Evolutionary conservation across 495 filamentous ascomycete species (phyloP), one percentile per base, ranked within the genome.

Genomic region (Aspergillus wentii): DNA sequence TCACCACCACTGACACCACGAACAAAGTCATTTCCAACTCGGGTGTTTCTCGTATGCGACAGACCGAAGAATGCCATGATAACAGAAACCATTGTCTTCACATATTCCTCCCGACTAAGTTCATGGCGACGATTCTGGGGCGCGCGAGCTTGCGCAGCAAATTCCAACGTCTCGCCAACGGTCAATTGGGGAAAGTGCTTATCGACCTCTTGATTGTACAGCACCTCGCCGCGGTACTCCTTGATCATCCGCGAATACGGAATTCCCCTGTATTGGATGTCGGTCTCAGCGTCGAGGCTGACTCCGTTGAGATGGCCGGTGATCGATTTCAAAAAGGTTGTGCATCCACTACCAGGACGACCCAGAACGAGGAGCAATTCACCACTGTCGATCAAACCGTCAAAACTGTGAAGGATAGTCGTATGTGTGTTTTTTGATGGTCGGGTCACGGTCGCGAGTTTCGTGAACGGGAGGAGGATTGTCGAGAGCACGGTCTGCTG

Each of bases 1-100:
- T 94, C 88, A 16, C 88, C 88, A 23, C 88, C 88, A 21, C 80
- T 86, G n/a, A 94, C 76, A 43, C 88, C 80, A 43, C 61, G 82
- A 67, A 47, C 78, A 32, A 57, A 63, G 13, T 66, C 50, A 43
- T 51, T 57, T 33, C 62, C 62, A 66, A 68, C 62, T 27, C 62
- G 64, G 26, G 64, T 68, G 44, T 62, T 59, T 40, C 76, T 72
- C 15, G 69, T 67, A 11, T 81, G 65, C 3, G 79, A 68, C 0
- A 74, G 64, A 10, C 76, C 79, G 11, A 78, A 58, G 0, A 76
- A 75, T 1, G 80, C 77, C 27, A 78, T 76, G 0, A 85, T 76
- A 17, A 83, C 82, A 14, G 62, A 41, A 5, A 58, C 52, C 40
- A 70, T 59, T 31, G 72, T 52, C 19, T 66, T 44, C 13, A 68